Percentiles rank a stretch among this genome's conserved stretches.
Evolutionary conservation across 106 monocot species (phyloP).

Genomic region (Narthecium ossifragum): DNA sequence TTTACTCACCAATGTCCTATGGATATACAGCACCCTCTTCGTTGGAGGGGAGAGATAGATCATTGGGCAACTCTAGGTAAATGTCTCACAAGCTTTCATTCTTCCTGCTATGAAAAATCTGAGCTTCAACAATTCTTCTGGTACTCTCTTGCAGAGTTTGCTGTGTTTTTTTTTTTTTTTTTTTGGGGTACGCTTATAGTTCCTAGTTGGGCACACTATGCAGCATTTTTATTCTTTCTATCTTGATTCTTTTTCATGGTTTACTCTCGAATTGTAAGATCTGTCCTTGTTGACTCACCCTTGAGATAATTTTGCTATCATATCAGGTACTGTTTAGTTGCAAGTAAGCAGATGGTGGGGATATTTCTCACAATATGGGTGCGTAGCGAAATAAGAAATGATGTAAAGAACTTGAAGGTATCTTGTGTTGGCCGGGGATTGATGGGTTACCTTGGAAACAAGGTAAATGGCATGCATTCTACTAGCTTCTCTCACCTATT

Average conservation of each 20-base stretch:
- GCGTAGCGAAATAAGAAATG: constrained; percentile 43
- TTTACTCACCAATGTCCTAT: constrained; percentile 30
- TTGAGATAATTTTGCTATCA: not conserved
- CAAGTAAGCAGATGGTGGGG: constrained; percentile 77
- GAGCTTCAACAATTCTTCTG: too few relatives aligned
- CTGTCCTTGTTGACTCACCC: not conserved
- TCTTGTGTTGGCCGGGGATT: constrained; percentile 68
- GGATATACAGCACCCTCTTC: constrained; percentile 21
- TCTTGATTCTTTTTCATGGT: too few relatives aligned
- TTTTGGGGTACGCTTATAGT: too few relatives aligned
- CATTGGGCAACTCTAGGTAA: constrained; percentile 43
- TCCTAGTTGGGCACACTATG: too few relatives aligned
- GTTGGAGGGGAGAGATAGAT: constrained; percentile 36
- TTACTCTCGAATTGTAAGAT: too few relatives aligned
- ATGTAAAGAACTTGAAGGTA: constrained; percentile 61
- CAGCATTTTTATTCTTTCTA: too few relatives aligned
- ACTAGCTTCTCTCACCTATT: too few relatives aligned
- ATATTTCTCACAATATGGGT: constrained; percentile 72
- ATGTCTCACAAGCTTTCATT: too few relatives aligned
- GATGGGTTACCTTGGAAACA: constrained; percentile 81
- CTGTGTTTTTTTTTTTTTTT: too few relatives aligned
- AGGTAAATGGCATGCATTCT: constrained; percentile 24
- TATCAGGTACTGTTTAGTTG: constrained; percentile 58
- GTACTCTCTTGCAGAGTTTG: too few relatives aligned
- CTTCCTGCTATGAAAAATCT: too few relatives aligned